Evolutionary conservation across 768 basidiomycete species (phyloP).

Genomic region (Suillus decipiens): DNA sequence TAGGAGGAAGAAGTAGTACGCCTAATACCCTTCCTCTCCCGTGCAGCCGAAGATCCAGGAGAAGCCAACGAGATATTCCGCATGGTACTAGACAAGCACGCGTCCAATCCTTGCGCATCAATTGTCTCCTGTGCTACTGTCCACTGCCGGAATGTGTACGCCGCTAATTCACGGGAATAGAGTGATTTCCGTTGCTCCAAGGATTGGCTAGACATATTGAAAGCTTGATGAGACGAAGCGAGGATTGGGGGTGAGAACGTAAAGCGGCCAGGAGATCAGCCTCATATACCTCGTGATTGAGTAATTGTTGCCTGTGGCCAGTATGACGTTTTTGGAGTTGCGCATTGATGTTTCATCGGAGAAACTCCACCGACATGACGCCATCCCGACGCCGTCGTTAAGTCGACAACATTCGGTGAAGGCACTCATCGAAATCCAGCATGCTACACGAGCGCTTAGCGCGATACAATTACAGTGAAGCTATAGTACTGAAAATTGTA

Average conservation of each 20-base stretch:
- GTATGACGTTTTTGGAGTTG: constrained; percentile 6
- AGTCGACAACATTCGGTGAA: neutral
- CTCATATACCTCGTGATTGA: neutral
- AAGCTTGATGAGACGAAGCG: neutral
- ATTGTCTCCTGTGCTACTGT: constrained; percentile 15
- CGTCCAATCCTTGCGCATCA: constrained; percentile 14
- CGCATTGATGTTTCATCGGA: neutral
- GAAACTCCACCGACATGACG: neutral
- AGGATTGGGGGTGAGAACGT: neutral
- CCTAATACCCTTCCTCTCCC: neutral
- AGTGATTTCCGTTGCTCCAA: constrained; percentile 10
- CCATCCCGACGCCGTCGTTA: neutral
- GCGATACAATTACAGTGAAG: constrained; percentile 31
- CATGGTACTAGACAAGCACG: constrained; percentile 4
- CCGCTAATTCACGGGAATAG: constrained; percentile 23
- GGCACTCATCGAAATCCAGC: neutral
- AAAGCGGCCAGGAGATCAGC: no score
- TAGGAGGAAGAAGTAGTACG: neutral
- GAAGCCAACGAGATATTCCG: constrained; percentile 1
- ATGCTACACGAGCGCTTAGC: constrained; percentile 1
- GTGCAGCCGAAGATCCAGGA: neutral
- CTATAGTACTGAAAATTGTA: constrained; percentile 24
- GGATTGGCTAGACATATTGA: constrained; percentile 12
- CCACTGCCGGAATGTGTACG: constrained; percentile 24
- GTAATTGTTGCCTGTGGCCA: neutral